Evolutionary conservation across 2,329 filamentous ascomycete species (phyloP), one percentile per base, ranked within the genome.

Genomic region (Tolypocladium ophioglossoides): DNA sequence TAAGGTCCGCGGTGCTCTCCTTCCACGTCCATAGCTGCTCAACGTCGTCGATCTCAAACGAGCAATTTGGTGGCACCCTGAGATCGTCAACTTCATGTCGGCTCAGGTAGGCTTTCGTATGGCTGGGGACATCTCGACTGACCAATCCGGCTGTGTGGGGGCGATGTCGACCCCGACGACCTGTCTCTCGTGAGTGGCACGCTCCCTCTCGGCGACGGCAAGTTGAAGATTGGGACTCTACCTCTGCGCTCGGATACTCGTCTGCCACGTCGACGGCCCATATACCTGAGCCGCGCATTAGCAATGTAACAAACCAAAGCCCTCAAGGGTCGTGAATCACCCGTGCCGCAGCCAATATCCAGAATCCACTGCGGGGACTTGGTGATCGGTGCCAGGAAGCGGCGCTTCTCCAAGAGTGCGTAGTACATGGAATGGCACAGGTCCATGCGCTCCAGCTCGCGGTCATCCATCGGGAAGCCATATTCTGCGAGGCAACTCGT

Each of bases 251-350:
- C 4, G 61, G 59, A 51, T 53, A 62, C 12, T 59, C 55, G 74
- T 16, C 78, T 71, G 44, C 76, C 74, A 68, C 57, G 40, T 69
- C 66, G 10, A 68, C 66, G 22, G 59, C 62, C 66, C 66, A 69
- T 51, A 68, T 66, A 10, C 66, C 64, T 63, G 47, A 16, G 22
- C 35, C 35, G 39, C 10, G 14, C 18, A 22, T 51, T 27, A 46
- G 38, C 18, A n/a, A n/a, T 5, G 38, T 8, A 11, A 11, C 38
- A 20, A 4, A 4, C n/a, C 8, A 39, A 20, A 11, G 16, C 6
- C n/a, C 38, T 20, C 38, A 20, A 11, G 35, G 12, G 16, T 18
- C 35, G 35, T 37, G 38, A 20, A n/a, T 54, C 59, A 60, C 59
- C 59, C 44, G 59, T 61, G 16, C 59, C 59, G 39, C 58, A 60